Evolutionary conservation across 2,329 filamentous ascomycete species (phyloP).

Genomic region (Monascus ruber): DNA sequence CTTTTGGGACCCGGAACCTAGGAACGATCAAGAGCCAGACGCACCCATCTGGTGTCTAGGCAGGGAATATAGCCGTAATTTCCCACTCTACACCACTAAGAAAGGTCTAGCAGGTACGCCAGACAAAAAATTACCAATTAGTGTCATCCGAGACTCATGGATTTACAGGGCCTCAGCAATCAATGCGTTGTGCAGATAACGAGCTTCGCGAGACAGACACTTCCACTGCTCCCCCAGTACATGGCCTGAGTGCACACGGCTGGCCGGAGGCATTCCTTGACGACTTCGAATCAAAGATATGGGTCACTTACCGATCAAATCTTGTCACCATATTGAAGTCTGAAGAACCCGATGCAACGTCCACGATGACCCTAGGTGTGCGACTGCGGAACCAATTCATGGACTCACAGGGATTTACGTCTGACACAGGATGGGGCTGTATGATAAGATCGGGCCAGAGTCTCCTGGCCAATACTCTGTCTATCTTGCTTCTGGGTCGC

Average conservation of each 20-base stretch:
- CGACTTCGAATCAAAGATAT: conserved; percentile 85
- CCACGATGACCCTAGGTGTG: conserved; percentile 70
- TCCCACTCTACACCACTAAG: neutral
- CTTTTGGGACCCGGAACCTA: conserved; percentile 83
- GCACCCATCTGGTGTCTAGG: conserved; percentile 78
- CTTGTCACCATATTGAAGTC: conserved; percentile 76
- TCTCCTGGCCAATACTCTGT: conserved; percentile 74
- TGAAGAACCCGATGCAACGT: conserved; percentile 56
- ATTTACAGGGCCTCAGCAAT: conserved; percentile 6
- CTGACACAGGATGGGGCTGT: conserved; percentile 94
- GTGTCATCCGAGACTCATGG: conserved; percentile 1
- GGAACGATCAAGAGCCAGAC: conserved; percentile 58
- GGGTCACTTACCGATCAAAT: conserved; percentile 90
- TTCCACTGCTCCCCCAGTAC: neutral
- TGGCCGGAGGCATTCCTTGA: conserved; percentile 82
- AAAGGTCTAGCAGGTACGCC: too few relatives aligned
- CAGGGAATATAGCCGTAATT: conserved; percentile 39
- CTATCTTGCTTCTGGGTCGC: conserved; percentile 63
- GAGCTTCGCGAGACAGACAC: conserved; percentile 1
- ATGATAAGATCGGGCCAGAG: conserved; percentile 98
- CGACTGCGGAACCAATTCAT: conserved; percentile 69
- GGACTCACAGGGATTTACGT: conserved; percentile 73
- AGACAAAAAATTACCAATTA: too few relatives aligned
- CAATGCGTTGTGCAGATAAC: conserved; percentile 10
- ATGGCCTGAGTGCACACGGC: conserved; percentile 29